phyloP scores from a whole-genome alignment of 2,329 filamentous ascomycete genomes.

The Colletotrichum tamarilloi region DNA sequence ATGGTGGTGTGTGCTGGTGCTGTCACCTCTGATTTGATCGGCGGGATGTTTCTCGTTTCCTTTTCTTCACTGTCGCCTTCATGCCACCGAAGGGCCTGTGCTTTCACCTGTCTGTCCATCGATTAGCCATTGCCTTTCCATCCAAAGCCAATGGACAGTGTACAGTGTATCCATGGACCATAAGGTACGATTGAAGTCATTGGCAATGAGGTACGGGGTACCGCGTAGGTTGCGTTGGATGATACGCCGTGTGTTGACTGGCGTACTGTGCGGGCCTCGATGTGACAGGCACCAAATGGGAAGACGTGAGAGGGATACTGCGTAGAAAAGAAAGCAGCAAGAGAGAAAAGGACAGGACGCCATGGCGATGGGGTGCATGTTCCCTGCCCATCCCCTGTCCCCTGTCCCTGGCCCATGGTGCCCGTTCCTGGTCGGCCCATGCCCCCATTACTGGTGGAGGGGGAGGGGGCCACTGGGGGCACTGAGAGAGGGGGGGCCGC shows the following conservation, averaged over 20 bases:
- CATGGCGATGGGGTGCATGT: neutral
- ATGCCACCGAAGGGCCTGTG: neutral
- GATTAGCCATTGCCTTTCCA: neutral
- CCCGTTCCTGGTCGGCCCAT: neutral
- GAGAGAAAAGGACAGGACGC: neutral
- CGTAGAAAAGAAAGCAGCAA: neutral
- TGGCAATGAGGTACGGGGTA: no score
- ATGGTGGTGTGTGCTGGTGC: neutral
- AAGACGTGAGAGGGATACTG: neutral
- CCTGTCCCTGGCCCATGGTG: neutral
- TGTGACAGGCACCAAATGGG: neutral
- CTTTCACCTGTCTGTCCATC: neutral
- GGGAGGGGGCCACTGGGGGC: no score
- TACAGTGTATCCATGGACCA: no score
- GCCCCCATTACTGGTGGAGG: neutral
- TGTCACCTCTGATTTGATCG: conserved; percentile 1
- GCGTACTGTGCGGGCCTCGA: neutral
- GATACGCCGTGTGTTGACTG: neutral
- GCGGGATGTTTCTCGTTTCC: neutral
- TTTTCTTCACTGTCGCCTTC: neutral
- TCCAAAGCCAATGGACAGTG: neutral
- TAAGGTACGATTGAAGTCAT: no score
- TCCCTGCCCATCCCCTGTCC: neutral
- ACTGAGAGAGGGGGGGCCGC: neutral
- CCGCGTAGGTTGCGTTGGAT: neutral